Conservation (phyloP, 176 grass and related monocot species). For the Raddia guianensis region DNA sequence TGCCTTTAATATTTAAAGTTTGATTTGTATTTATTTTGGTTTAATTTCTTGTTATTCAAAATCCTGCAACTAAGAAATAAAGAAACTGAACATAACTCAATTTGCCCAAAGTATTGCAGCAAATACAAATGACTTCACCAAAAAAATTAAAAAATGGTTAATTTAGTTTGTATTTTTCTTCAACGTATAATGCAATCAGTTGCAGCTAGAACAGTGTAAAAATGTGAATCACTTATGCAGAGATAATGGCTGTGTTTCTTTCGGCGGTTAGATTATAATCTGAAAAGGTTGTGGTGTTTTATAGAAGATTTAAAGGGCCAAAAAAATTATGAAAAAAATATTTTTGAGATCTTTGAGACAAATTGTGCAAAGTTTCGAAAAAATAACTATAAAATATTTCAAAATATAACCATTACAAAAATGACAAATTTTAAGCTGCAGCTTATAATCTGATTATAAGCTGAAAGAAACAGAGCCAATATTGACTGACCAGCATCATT, state of each 20-base stretch:
- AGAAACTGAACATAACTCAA: slow-evolving; percentile 14
- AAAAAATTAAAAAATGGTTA: not conserved
- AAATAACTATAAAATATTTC: no score
- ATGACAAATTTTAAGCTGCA: no score
- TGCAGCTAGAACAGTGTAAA: not conserved
- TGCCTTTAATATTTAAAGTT: not conserved
- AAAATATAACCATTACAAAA: no score
- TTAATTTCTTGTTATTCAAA: not conserved
- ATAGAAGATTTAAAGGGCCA: no score
- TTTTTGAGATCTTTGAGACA: no score
- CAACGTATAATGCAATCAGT: not conserved
- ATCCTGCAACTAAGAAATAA: slow-evolving; percentile 9
- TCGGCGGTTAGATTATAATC: no score
- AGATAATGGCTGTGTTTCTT: no score
- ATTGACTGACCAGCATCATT: slow-evolving; percentile 92
- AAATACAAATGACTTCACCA: not conserved
- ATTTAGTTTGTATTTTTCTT: not conserved
- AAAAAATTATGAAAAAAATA: no score
- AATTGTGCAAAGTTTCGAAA: no score
- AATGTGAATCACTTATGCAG: slow-evolving; percentile 14
- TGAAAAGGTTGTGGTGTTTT: no score
- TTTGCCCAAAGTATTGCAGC: not conserved
- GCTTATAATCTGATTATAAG: no score
- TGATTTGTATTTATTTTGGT: slow-evolving; percentile 5
- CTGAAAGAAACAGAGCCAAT: no score